A percentile compares a stretch with the other conserved stretches of the same genome.
phyloP scores from a whole-genome alignment of 768 basidiomycete species.

The Trametes cinnabarina region DNA sequence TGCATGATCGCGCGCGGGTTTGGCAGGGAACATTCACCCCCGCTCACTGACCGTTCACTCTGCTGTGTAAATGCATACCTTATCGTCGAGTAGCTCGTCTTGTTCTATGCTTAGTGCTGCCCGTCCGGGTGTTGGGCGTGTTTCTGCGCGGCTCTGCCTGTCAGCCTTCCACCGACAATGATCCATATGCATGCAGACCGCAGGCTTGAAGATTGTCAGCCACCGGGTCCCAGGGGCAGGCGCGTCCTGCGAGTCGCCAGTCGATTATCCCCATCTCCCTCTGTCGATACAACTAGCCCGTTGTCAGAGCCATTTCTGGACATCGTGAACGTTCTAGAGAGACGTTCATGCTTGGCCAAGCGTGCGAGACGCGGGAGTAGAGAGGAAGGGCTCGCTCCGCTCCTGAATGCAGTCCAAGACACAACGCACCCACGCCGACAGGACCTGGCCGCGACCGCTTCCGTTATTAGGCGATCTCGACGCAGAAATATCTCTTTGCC shows the following conservation, averaged over 20 bases:
- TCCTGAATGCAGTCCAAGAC: slow-evolving; percentile 1
- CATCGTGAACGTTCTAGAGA: background rate
- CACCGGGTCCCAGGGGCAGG: background rate
- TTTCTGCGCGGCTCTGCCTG: background rate
- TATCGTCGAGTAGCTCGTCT: background rate
- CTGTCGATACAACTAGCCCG: too few relatives aligned
- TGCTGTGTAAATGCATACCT: too few relatives aligned
- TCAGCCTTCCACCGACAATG: background rate
- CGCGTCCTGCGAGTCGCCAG: background rate
- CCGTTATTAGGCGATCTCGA: background rate
- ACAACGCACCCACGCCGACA: slow-evolving; percentile 3
- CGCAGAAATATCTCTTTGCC: background rate
- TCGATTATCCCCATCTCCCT: too few relatives aligned
- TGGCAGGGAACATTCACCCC: background rate
- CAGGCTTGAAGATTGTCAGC: background rate
- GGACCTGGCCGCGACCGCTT: background rate
- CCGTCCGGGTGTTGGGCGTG: background rate
- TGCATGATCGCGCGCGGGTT: background rate
- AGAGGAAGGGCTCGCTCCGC: background rate
- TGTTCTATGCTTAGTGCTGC: background rate
- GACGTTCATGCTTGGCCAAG: background rate
- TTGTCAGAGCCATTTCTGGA: background rate
- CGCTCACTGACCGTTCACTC: too few relatives aligned
- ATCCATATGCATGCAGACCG: background rate
- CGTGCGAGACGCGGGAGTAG: background rate